phyloP scores from a whole-genome alignment of 176 grass and related monocot species.

The Cymbopogon citratus region DNA sequence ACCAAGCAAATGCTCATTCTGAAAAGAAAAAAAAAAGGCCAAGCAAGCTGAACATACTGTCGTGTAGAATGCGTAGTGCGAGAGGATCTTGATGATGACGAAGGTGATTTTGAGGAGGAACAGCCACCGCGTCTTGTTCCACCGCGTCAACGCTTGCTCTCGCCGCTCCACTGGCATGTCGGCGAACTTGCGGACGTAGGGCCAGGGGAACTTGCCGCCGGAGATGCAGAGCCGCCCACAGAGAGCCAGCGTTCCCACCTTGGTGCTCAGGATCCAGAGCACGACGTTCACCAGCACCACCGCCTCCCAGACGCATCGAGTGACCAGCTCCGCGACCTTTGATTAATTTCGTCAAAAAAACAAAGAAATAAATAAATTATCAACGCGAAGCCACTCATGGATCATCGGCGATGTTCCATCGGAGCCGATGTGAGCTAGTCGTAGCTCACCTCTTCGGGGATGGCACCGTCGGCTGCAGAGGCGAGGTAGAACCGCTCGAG shows the following conservation, averaged over 20 bases:
- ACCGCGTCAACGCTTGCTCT: slow-evolving; percentile 36
- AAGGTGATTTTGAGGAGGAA: slow-evolving; percentile 48
- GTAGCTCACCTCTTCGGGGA: slow-evolving; percentile 68
- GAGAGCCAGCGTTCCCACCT: slow-evolving; percentile 44
- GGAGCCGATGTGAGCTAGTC: not conserved
- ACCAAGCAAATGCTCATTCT: too few species aligned
- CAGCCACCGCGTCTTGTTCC: slow-evolving; percentile 33
- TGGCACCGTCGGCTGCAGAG: slow-evolving; percentile 42
- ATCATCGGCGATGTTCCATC: not conserved
- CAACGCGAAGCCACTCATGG: not conserved
- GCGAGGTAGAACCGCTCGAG: slow-evolving; percentile 60
- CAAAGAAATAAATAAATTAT: not conserved
- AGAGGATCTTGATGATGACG: slow-evolving; percentile 29
- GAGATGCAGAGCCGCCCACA: slow-evolving; percentile 41
- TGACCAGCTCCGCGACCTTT: slow-evolving; percentile 55
- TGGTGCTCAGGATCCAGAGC: slow-evolving; percentile 51
- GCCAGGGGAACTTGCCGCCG: slow-evolving; percentile 29
- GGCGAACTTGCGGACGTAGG: slow-evolving; percentile 52
- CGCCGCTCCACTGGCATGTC: slow-evolving; percentile 51
- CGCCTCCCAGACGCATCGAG: slow-evolving; percentile 29
- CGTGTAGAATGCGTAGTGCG: slow-evolving; percentile 40
- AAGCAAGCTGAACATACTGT: not conserved
- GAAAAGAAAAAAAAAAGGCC: too few species aligned
- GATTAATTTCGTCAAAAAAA: not conserved
- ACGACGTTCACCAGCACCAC: slow-evolving; percentile 37